Evolutionary conservation across 2,329 filamentous ascomycete species (phyloP).

Genomic region (Huntiella savannae): DNA sequence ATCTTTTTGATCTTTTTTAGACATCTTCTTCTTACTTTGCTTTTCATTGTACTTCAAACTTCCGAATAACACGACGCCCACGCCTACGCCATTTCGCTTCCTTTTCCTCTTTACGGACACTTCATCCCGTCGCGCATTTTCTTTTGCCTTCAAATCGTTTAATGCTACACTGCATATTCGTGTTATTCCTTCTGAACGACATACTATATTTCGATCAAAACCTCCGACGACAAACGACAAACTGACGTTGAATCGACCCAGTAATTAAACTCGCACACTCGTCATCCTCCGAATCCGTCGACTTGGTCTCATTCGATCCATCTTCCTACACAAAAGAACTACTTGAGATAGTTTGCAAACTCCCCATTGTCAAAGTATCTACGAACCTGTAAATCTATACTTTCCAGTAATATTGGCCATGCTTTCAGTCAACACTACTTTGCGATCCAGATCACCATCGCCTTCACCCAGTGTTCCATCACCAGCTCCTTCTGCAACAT

Average conservation of each 20-base stretch:
- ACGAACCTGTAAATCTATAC: slow-evolving; percentile 1
- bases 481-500: slow-evolving; percentile 3
- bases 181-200: neutral
- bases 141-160: neutral
- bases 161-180: slow-evolving; percentile 6
- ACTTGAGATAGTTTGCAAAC: neutral
- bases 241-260: too few relatives aligned
- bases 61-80: neutral
- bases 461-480: slow-evolving; percentile 5
- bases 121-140: too few relatives aligned
- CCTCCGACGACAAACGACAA: too few relatives aligned
- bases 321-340: neutral
- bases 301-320: too few relatives aligned
- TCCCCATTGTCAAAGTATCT: neutral
- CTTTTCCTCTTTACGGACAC: neutral
- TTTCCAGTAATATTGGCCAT: neutral
- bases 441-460: slow-evolving; percentile 6
- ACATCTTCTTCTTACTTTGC: neutral
- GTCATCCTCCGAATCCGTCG: too few relatives aligned
- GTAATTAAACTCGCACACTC: too few relatives aligned
- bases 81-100: neutral
- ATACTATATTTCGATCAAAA: too few relatives aligned
- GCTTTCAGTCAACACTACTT: slow-evolving; percentile 1
- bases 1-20: neutral
- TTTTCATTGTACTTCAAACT: neutral